phyloP scores from a whole-genome alignment of 208 protist species.

The Phytomonas francai region DNA sequence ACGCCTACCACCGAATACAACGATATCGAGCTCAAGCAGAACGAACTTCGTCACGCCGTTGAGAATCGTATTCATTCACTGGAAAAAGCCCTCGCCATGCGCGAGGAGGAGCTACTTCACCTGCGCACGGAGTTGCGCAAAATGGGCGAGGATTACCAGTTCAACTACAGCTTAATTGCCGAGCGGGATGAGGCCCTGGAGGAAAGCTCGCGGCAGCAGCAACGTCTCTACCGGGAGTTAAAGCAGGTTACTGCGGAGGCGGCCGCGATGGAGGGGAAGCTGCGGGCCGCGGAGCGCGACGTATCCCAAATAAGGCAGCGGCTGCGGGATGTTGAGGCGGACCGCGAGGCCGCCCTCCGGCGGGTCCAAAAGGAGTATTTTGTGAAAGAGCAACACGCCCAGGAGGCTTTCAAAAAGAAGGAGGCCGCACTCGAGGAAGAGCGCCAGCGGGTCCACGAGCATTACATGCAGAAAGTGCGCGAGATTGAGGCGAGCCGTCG shows the following conservation, averaged over 20 bases:
- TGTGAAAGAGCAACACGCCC: slow-evolving; percentile 46
- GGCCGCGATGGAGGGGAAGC: slow-evolving; percentile 20
- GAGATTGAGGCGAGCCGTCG: slow-evolving; percentile 38
- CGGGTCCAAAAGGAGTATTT: slow-evolving; percentile 37
- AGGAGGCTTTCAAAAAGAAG: slow-evolving; percentile 22
- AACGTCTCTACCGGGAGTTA: slow-evolving; percentile 67
- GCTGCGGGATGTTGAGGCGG: slow-evolving; percentile 50
- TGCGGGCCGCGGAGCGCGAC: slow-evolving; percentile 38
- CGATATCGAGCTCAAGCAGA: slow-evolving; percentile 80
- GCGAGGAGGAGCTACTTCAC: slow-evolving; percentile 55
- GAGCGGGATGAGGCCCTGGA: slow-evolving; percentile 82
- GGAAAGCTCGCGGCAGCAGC: slow-evolving; percentile 69
- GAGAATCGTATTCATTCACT: slow-evolving; percentile 65
- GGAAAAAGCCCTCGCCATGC: slow-evolving; percentile 40
- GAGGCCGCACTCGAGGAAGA: slow-evolving; percentile 51
- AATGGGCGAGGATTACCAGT: slow-evolving; percentile 86
- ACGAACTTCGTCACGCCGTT: slow-evolving; percentile 70
- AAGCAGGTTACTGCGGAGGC: slow-evolving; percentile 43
- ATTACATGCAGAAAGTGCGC: slow-evolving; percentile 39
- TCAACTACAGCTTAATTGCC: slow-evolving; percentile 83
- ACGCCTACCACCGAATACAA: slow-evolving; percentile 44
- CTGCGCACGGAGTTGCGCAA: slow-evolving; percentile 51
- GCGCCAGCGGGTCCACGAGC: slow-evolving; percentile 47
- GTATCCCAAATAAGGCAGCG: slow-evolving; percentile 26
- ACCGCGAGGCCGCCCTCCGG: slow-evolving; percentile 32